Base-by-base conservation (phyloP, 352 stramenopile species). In the Plasmopara halstedii region DNA sequence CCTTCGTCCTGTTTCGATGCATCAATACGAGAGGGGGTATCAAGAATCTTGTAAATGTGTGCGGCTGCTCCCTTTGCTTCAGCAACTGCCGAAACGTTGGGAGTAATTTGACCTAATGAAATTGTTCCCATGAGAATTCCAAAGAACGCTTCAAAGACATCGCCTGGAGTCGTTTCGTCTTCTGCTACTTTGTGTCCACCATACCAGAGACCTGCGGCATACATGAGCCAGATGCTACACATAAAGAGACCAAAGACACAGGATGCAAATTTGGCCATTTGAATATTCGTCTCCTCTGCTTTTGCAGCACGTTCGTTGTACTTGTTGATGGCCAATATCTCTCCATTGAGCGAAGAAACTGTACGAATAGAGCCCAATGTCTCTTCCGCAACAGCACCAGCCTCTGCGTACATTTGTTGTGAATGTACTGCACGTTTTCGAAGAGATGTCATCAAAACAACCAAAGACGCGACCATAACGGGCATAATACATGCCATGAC, bases 401-500 rank as follows among this genome's bases (percentile, higher is more conserved):
- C 39, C 14, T 46, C 26, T 4, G 39, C 39, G 11, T 46, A 46
- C 17, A 44, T 21, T 39, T 38, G 22, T 17, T 47, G 41, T 1
- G 58, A 53, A 1, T 44, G 37, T 13, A 53, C 47, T 0, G 57
- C 42, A 6, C 37, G 43, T 11, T 49, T 49, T 2, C 55, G 56
- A 64, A 48, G 2, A 49, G 31, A 35, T 39, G 53, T 43, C 21
- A 79, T 46, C 29, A 79, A 41, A 17, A 54, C 56, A 14, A 46
- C 46, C 7, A 78, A 27, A 22, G 64, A 70, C 6, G 58, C 6
- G 11, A 53, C 58, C 48, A 74, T 64, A 25, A 69, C 9, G 2
- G 67, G 63, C 57, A 78, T 70, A 10, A 66, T 48, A 19, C 45
- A 66, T 1, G 49, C 46, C 67, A 75, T 78, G 27, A 73, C 61